Base-by-base conservation (phyloP, 1,284 basidiomycete genomes). In the Limonomyces culmigenus region DNA sequence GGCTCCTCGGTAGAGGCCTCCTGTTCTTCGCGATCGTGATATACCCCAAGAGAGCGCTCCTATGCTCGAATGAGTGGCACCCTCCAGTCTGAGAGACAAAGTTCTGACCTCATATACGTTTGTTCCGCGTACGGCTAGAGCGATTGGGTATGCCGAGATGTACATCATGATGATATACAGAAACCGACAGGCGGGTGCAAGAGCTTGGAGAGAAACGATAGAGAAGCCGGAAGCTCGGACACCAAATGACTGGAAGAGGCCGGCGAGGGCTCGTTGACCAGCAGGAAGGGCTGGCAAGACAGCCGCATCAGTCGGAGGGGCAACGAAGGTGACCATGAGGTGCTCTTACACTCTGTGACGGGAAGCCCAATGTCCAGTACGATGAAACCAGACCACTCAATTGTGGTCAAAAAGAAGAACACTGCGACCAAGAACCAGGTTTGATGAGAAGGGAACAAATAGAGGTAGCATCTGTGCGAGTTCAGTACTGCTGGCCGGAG, bases 21-120 rank as follows among this genome's bases (percentile, higher is more conserved):
- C 5, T 65, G 62, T 0, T 62, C 56, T 0, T 61, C 58, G 8
- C 23, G 23, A 2, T 60, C 59, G 38, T 72, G 65, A 47, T 71
- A 84, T 0, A 84, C 57, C 3, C 78, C 77, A 5, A 78, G 51
- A n/a, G 35, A 40, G 23, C 31, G 32, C 18, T 16, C 21, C 11
- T n/a, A n/a, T n/a, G n/a, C n/a, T n/a, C n/a, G n/a, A n/a, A n/a
- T n/a, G n/a, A n/a, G n/a, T n/a, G n/a, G n/a, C n/a, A n/a, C n/a
- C n/a, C n/a, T n/a, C n/a, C 3, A 6, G 4, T 20, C 5, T 15
- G 11, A 35, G 4, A 10, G 15, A 10, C 1, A 19, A 33, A 8
- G n/a, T n/a, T n/a, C n/a, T n/a, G n/a, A n/a, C n/a, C n/a, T 46
- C 79, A 51, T 72, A 87, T 45, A 86, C 81, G 51, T 88, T 89